These are phyloP conservation scores for Candida saitoana DNA, from an alignment of 805 yeast species.

Conservation along the genomic window DNA sequence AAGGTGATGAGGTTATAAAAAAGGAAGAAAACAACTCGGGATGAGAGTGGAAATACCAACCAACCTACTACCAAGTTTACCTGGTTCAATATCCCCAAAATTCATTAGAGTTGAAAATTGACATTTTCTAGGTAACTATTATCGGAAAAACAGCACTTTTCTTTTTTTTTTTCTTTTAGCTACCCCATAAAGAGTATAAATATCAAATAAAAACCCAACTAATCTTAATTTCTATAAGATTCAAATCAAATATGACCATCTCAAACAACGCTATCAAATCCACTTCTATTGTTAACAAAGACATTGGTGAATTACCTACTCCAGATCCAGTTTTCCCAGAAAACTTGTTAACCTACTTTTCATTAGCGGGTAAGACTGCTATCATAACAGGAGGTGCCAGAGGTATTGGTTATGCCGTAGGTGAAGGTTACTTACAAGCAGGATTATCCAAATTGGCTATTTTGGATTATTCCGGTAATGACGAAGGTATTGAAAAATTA, in stretches of 20 bases:
- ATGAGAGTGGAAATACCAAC: too few species aligned
- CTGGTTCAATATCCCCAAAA: too few species aligned
- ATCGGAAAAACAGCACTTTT: slow-evolving; percentile 4
- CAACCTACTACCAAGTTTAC: too few species aligned
- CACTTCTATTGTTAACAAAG: slow-evolving; percentile 27
- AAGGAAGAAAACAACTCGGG: too few species aligned
- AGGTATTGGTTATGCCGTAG: slow-evolving; percentile 34
- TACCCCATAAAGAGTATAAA: background rate
- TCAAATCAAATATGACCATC: slow-evolving; percentile 24
- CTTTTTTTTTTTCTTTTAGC: background rate
- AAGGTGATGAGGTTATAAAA: too few species aligned
- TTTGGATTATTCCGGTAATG: slow-evolving; percentile 34
- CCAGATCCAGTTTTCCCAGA: slow-evolving; percentile 25
- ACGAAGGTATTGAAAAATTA: slow-evolving; percentile 24
- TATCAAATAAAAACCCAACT: background rate
- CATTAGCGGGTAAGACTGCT: slow-evolving; percentile 29
- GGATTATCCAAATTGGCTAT: slow-evolving; percentile 34
- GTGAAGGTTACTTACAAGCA: slow-evolving; percentile 38
- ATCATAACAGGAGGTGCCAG: slow-evolving; percentile 37
- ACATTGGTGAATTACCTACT: slow-evolving; percentile 37
- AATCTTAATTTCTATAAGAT: too few species aligned
- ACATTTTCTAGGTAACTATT: slow-evolving; percentile 1
- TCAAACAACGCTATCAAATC: slow-evolving; percentile 14
- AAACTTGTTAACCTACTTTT: slow-evolving; percentile 27
- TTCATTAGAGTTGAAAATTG: too few species aligned